Evolutionary conservation across 2,329 filamentous ascomycete genomes (phyloP), one percentile per base, ranked within the genome.

Genomic region (Acarospora socialis): DNA sequence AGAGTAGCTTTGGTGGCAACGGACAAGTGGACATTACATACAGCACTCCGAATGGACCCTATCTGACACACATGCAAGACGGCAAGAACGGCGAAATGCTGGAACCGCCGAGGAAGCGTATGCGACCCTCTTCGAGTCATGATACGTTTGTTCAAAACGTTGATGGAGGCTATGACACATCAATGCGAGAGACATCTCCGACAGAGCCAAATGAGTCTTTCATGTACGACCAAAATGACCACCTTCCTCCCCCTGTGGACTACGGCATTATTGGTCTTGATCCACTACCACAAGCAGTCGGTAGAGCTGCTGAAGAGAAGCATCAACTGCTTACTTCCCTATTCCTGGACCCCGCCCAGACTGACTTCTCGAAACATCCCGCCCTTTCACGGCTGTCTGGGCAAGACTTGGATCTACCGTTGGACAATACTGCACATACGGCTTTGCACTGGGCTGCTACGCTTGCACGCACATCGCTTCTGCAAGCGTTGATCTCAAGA

Each of bases 401-500:
- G 0, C 63, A 77, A 22, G 87, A 98, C 43, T 69, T 95, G 14
- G 90, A 98, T 48, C 78, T 90, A 52, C 87, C 90, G 2, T 82
- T 98, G 35, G 90, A 98, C 49, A 70, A 77, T 16, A 83, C 83
- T 37, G 77, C 77, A 21, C 83, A 95, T 49, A 95, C 84, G 12
- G 86, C 86, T 3, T 63, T 98, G 23, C 87, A 95, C 50, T 98
- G 90, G 90, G 90, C 90, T 2, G 84, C 90, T 4, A 94, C 90
- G 4, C 65, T 98, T 28, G 84, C 84, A 3, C 78, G 87, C 10
- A 77, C 92, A 51, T 71, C 81, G 1, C 65, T 98, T 4, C 64
- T 95, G 35, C 75, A 81, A 33, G 70, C 86, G 0, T 66, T 98
- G 7, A 81, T 95, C 34, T 67, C 74, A 4, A 78, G 79, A 28